phyloP scores from a whole-genome alignment of 495 filamentous ascomycete species.

The Pyrenopolyporus hunteri region DNA sequence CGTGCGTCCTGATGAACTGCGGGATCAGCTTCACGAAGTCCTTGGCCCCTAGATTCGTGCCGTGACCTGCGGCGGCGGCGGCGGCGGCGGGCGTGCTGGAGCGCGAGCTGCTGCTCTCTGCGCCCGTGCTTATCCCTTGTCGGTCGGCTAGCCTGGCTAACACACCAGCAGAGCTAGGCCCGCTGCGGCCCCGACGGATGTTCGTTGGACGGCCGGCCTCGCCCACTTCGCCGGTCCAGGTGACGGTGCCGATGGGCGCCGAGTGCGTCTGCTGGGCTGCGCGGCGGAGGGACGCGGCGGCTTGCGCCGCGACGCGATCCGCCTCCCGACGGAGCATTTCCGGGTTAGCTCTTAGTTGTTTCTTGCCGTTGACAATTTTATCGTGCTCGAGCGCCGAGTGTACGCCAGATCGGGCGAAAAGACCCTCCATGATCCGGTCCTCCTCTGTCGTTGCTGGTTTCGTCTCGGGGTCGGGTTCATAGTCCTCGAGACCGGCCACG shows the following conservation, averaged over 20 bases:
- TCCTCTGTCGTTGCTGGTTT: slow-evolving; percentile 48
- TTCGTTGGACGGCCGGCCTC: slow-evolving; percentile 64
- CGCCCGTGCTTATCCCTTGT: slow-evolving; percentile 49
- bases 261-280: slow-evolving; percentile 72
- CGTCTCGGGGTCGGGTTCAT: slow-evolving; percentile 45
- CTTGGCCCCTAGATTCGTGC: slow-evolving; percentile 42
- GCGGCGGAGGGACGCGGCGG: slow-evolving; percentile 72
- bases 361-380: slow-evolving; percentile 73
- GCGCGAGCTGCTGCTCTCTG: slow-evolving; percentile 31
- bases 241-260: slow-evolving; percentile 81
- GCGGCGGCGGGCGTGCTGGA: too few species aligned
- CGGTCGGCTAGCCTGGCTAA: slow-evolving; percentile 65
- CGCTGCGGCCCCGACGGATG: slow-evolving; percentile 45
- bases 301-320: slow-evolving; percentile 74
- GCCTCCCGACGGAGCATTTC: slow-evolving; percentile 82
- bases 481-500: slow-evolving; percentile 48
- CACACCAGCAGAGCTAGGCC: slow-evolving; percentile 61
- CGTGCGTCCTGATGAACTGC: slow-evolving; percentile 72
- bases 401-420: slow-evolving; percentile 84
- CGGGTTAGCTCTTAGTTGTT: slow-evolving; percentile 67
- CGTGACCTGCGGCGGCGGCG: too few species aligned
- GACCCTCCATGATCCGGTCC: slow-evolving; percentile 79
- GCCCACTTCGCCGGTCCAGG: slow-evolving; percentile 90
- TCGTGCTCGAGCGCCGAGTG: slow-evolving; percentile 89
- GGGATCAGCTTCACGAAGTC: slow-evolving; percentile 78